Evolutionary conservation across 2,329 filamentous ascomycete genomes (phyloP).

Genomic region (Talaromyces amestolkiae): DNA sequence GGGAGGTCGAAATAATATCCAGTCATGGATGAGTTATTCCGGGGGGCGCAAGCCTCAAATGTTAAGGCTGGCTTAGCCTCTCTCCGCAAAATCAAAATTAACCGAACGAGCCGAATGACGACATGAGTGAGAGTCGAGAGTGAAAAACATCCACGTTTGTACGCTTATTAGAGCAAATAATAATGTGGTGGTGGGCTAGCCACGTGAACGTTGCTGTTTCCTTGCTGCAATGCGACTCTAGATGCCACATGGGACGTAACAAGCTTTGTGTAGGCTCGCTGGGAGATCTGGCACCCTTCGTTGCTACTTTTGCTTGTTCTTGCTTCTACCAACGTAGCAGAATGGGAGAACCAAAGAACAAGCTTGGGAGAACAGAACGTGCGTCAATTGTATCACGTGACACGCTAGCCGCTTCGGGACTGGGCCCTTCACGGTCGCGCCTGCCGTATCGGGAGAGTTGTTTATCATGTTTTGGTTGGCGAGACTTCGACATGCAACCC

Average conservation of each 20-base stretch:
- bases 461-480: slow-evolving; percentile 27
- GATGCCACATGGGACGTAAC: not conserved
- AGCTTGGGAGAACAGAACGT: not conserved
- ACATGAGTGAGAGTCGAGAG: not conserved
- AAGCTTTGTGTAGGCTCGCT: not conserved
- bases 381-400: not conserved
- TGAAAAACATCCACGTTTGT: not conserved
- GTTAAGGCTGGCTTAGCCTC: not conserved
- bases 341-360: not conserved
- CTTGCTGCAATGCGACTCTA: not conserved
- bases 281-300: not conserved
- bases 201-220: not conserved
- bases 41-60: not conserved
- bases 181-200: not conserved
- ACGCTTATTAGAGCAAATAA: not conserved
- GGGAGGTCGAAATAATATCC: not conserved
- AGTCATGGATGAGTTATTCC: not conserved
- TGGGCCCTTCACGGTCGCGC: slow-evolving; percentile 11
- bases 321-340: too few species aligned
- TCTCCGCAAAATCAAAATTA: slow-evolving; percentile 3
- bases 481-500: not conserved
- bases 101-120: slow-evolving; percentile 10
- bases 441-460: slow-evolving; percentile 39
- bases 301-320: not conserved
- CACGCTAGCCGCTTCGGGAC: slow-evolving; percentile 4